Evolutionary conservation across 139 green algal genomes (phyloP), one percentile per base, ranked within the genome.

Genomic region (Limnomonas spitsbergensis): DNA sequence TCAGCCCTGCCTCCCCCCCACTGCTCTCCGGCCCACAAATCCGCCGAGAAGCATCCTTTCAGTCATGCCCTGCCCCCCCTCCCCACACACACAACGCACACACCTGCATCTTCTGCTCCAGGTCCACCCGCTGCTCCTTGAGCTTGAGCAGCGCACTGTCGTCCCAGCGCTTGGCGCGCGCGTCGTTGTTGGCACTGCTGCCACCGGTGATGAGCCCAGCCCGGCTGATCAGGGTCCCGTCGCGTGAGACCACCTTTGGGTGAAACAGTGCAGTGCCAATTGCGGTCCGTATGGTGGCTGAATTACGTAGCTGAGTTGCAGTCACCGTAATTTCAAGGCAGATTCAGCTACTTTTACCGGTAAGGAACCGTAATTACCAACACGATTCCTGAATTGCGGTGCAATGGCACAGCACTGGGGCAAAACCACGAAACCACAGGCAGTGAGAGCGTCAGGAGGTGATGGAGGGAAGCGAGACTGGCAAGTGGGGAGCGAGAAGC

Each of bases 141-240:
- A 78, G 72, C 35, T 47, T 42, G 35, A 26, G 3, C 35, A 74
- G 35, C 6, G 20, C 29, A 4, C 68, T 32, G 24, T 74, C 68
- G 36, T 74, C 68, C 86, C 91, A 98, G 47, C 91, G 85, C 36
- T 77, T 74, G 14, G 87, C 91, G 20, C 87, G 72, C 3, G 71
- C 78, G 39, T 91, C 88, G 78, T 42, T 37, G 40, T 20, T 66
- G 38, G 70, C 38, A 38, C 27, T 67, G 29, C 7, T 70, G 31
- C 79, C 79, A 29, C 79, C 73, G 7, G 80, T 81, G 54, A 84
- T 81, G 4, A 81, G 53, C 20, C 75, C 80, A 42, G 68, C 75
- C 79, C 93, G 95, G 77, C 86, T 83, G 76, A 99, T 93, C 32
- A 97, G 81, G 0, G 93, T 98, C 40, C 96, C 96, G 78, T 98